Percentiles rank a stretch among this genome's conserved stretches.
These are phyloP conservation scores for Alternaria sp. DNA, from an alignment of 2,329 filamentous ascomycete species.

Conservation along the genomic window DNA sequence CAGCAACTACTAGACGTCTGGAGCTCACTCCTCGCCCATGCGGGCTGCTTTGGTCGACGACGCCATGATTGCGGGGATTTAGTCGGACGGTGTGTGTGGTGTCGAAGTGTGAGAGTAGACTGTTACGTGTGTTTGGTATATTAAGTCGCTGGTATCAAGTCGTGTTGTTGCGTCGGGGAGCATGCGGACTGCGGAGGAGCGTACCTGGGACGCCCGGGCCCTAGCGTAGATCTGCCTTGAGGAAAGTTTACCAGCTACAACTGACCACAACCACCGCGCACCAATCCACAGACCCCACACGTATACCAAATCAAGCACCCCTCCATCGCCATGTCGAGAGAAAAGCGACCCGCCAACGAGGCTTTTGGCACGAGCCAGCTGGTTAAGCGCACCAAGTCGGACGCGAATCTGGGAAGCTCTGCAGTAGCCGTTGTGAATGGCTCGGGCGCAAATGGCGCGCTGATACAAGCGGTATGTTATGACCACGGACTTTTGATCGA, in stretches of 20 bases:
- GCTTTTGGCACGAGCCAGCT: conserved; percentile 81
- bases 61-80: conserved; percentile 48
- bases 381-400: conserved; percentile 86
- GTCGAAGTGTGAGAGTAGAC: not conserved
- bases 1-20: conserved; percentile 22
- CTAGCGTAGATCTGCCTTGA: conserved; percentile 17
- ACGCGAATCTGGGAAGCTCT: conserved; percentile 61
- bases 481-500: conserved; percentile 47
- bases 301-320: not conserved
- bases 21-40: conserved; percentile 75
- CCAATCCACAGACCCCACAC: not conserved
- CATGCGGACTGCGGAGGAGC: conserved; percentile 21
- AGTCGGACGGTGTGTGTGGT: not conserved
- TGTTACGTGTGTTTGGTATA: not conserved
- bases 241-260: conserved; percentile 29
- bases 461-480: conserved; percentile 70
- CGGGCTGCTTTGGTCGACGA: conserved; percentile 69
- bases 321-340: conserved; percentile 72
- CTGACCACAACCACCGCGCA: conserved; percentile 7
- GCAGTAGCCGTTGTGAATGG: conserved; percentile 65
- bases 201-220: conserved; percentile 14
- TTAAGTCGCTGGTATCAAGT: conserved; percentile 15
- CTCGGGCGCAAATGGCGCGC: conserved; percentile 64
- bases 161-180: conserved; percentile 18
- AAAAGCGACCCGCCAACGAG: conserved; percentile 89